These are phyloP conservation scores for Boeremia lycopersici DNA, from an alignment of 2,329 filamentous ascomycete species.

Conservation along the genomic window DNA sequence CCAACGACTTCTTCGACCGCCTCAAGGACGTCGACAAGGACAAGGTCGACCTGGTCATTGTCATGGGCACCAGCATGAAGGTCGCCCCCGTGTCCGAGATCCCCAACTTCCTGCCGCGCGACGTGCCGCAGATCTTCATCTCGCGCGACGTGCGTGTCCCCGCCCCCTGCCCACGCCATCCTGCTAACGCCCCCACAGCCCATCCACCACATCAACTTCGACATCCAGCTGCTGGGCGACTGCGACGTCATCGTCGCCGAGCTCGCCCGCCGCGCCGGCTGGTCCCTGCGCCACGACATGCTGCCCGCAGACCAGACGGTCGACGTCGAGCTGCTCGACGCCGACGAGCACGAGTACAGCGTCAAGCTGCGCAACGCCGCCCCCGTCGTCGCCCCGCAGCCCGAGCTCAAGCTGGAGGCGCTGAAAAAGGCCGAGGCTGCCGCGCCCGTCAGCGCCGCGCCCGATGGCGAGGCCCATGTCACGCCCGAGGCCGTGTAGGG, in stretches of 20 bases:
- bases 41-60: constrained; percentile 84
- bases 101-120: constrained; percentile 75
- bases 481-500: too few relatives aligned
- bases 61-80: constrained; percentile 95
- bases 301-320: constrained; percentile 70
- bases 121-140: constrained; percentile 89
- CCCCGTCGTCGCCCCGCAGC: constrained; percentile 21
- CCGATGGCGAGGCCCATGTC: too few relatives aligned
- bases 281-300: constrained; percentile 84
- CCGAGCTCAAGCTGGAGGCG: constrained; percentile 11
- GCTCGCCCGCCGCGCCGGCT: constrained; percentile 79
- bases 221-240: constrained; percentile 94
- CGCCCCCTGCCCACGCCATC: too few relatives aligned
- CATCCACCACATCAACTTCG: constrained; percentile 89
- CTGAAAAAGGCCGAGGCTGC: background rate
- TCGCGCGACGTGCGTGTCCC: constrained; percentile 67
- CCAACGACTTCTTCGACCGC: constrained; percentile 79
- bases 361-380: constrained; percentile 32
- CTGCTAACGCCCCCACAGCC: constrained; percentile 54
- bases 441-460: background rate
- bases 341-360: constrained; percentile 37
- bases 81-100: constrained; percentile 95
- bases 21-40: constrained; percentile 82
- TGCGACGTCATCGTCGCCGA: constrained; percentile 91
- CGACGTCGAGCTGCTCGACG: constrained; percentile 53